phyloP scores from a whole-genome alignment of 176 grass and related monocot species.

The Aegilops sharonensis region DNA sequence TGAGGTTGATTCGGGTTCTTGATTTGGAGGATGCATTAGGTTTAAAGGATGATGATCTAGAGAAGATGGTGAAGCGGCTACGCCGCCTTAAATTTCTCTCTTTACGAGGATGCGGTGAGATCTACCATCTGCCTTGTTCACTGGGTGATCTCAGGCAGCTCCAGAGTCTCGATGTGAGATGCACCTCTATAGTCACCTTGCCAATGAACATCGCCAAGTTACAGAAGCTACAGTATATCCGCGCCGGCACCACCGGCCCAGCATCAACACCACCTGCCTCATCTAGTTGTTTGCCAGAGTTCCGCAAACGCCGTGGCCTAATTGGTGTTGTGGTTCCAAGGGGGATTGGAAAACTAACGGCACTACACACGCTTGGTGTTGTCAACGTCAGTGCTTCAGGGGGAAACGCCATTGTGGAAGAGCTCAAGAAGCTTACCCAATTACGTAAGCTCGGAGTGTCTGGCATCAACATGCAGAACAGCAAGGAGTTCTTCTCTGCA shows the following conservation, averaged over 20 bases:
- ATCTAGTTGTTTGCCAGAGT: not conserved
- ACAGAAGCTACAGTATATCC: not conserved
- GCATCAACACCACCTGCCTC: not conserved
- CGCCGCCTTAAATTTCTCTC: conserved; percentile 37
- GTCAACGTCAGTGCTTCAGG: too few relatives aligned
- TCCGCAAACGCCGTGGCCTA: not conserved
- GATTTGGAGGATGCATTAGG: conserved; percentile 6
- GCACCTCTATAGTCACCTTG: not conserved
- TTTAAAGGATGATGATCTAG: not conserved
- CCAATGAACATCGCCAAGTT: not conserved
- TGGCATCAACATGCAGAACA: too few relatives aligned
- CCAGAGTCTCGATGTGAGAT: conserved; percentile 19
- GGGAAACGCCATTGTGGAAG: too few relatives aligned
- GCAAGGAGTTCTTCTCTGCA: too few relatives aligned
- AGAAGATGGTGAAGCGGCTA: not conserved
- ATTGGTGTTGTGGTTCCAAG: too few relatives aligned
- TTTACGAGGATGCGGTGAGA: not conserved
- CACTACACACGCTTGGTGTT: too few relatives aligned
- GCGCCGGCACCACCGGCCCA: not conserved
- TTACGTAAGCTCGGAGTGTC: too few relatives aligned
- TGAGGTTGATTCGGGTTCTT: conserved; percentile 36
- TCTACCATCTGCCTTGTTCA: not conserved
- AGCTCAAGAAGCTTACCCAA: too few relatives aligned
- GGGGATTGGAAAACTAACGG: too few relatives aligned
- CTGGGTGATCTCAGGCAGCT: conserved; percentile 1